phyloP scores from a whole-genome alignment of 1,284 basidiomycete genomes.

The Tremellales sp. region DNA sequence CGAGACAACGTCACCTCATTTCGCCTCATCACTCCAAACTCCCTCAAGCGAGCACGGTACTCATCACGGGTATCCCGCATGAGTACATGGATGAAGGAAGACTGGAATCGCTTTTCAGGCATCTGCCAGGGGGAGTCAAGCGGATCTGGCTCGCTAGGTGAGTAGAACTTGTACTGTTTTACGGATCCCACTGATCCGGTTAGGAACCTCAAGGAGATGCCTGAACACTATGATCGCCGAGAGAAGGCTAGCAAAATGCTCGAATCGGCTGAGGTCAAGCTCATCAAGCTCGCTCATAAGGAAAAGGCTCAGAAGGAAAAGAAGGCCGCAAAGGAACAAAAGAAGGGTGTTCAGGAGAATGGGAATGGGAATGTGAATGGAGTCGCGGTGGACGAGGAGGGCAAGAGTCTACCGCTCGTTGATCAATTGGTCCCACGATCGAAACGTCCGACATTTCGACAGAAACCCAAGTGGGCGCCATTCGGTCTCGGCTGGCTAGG shows the following conservation, averaged over 20 bases:
- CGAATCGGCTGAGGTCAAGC: constrained; percentile 59
- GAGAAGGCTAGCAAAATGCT: constrained; percentile 59
- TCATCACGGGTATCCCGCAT: constrained; percentile 68
- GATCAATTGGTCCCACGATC: constrained; percentile 62
- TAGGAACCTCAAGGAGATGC: constrained; percentile 59
- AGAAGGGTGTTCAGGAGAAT: constrained; percentile 38
- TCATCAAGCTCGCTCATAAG: constrained; percentile 57
- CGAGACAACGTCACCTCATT: constrained; percentile 67
- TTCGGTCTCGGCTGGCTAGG: constrained; percentile 62
- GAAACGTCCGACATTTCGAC: constrained; percentile 74
- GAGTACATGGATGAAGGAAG: constrained; percentile 60
- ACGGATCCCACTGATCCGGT: neutral
- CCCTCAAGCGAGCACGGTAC: constrained; percentile 70
- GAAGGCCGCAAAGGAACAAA: constrained; percentile 27
- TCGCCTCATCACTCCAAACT: constrained; percentile 59
- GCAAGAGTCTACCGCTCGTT: constrained; percentile 35
- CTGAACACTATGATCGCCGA: constrained; percentile 60
- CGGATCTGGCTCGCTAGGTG: constrained; percentile 69
- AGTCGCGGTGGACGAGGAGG: constrained; percentile 11
- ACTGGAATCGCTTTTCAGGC: constrained; percentile 61
- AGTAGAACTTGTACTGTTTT: constrained; percentile 28
- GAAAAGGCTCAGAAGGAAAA: constrained; percentile 27
- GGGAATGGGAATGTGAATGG: constrained; percentile 21
- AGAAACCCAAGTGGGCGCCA: constrained; percentile 59
- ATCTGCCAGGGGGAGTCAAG: constrained; percentile 72